Evolutionary conservation across 495 filamentous ascomycete species (phyloP), one percentile per base, ranked within the genome.

Genomic region (Bryoglossum gracile): DNA sequence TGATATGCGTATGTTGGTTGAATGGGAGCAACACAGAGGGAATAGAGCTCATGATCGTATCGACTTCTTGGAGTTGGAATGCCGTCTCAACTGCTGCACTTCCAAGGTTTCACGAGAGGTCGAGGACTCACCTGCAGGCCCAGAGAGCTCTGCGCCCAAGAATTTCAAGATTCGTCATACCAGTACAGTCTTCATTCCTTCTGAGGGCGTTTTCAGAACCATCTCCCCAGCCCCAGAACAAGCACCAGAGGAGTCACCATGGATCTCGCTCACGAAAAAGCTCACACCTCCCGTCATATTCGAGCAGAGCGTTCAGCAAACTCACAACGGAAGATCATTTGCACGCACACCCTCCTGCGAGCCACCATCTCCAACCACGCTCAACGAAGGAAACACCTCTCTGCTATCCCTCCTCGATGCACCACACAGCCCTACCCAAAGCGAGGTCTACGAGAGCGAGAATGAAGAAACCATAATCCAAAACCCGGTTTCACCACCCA

Each of bases 41-140:
- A 67, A 75, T 25, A 72, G 82, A 13, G 83, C 86, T 0, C 74
- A 89, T 48, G 83, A 86, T 11, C 78, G 82, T 55, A 68, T 90
- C 21, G 75, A 89, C n/a, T 94, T 89, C 61, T 68, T 95, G 70
- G 78, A 85, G 55, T 75, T 84, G 51, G 87, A 94, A 61, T 94
- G 89, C 63, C 75, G 80, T 38, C 80, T 91, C 48, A 74, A 76
- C 47, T 76, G 76, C 61, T 92, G 86, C 66, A 65, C 80, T 1
- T 87, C 82, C 60, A 50, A 48, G 46, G 35, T 11, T 22, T 16
- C 53, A 33, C 23, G 38, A 50, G 26, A 46, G 28, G 23, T 37
- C 6, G 26, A 46, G 28, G 23, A 36, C 6, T 34, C 36, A 36
- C 36, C 46, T 25, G 5, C 28, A 9, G 24, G 23, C n/a, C 10